Conservation (phyloP, 805 yeast genomes). For the Saturnispora gosingensis region DNA sequence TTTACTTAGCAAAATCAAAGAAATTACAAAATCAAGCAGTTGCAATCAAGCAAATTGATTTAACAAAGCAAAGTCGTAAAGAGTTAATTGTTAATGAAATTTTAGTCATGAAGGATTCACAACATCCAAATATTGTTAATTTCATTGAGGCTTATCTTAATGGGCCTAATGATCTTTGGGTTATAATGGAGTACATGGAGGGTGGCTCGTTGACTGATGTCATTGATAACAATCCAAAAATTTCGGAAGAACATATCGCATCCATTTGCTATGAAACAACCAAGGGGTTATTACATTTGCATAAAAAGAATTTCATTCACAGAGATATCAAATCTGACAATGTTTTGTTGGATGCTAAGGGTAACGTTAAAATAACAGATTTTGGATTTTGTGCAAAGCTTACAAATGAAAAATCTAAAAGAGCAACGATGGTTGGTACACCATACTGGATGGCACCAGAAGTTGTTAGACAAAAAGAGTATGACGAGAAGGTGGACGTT, state of each 20-base stretch:
- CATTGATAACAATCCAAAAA: constrained; percentile 73
- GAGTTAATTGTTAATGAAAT: constrained; percentile 94
- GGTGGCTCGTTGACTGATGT: constrained; percentile 97
- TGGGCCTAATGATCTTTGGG: constrained; percentile 82
- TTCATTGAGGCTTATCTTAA: constrained; percentile 84
- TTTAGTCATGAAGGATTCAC: constrained; percentile 91
- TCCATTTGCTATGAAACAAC: constrained; percentile 85
- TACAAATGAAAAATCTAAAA: constrained; percentile 68
- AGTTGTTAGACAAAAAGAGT: constrained; percentile 88
- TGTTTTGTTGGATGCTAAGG: constrained; percentile 71
- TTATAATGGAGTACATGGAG: constrained; percentile 99
- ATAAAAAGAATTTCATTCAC: constrained; percentile 86
- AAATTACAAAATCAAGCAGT: constrained; percentile 50
- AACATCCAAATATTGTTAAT: constrained; percentile 90
- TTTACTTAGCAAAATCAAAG: constrained; percentile 69
- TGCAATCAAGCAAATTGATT: constrained; percentile 94
- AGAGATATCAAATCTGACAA: constrained; percentile 96
- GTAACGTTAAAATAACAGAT: constrained; percentile 90
- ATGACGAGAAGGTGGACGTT: constrained; percentile 93
- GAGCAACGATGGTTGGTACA: constrained; percentile 98
- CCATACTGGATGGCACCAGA: constrained; percentile 99
- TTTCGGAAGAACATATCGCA: constrained; percentile 85
- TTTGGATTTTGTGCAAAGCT: constrained; percentile 93
- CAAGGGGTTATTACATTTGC: constrained; percentile 85
- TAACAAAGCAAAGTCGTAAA: constrained; percentile 84